Conservation (phyloP, 805 yeast species). For the Wickerhamiella alocasiicola region DNA sequence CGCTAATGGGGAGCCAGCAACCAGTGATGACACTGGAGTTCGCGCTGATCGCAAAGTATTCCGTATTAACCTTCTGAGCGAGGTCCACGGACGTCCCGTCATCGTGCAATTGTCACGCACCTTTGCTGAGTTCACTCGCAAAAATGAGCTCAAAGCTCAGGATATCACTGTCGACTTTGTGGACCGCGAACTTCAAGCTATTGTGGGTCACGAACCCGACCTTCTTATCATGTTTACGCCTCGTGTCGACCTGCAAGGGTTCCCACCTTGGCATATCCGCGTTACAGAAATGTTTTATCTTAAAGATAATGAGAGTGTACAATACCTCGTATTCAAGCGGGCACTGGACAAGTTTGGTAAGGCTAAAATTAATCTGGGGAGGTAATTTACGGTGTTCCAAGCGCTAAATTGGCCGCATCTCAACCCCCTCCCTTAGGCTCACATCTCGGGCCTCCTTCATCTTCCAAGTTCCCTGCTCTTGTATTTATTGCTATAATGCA, state of each 20-base stretch:
- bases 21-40: background rate
- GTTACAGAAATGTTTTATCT: slow-evolving; percentile 86
- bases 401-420: too few species aligned
- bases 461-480: too few species aligned
- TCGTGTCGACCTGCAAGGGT: slow-evolving; percentile 78
- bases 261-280: slow-evolving; percentile 96
- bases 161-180: slow-evolving; percentile 67
- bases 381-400: too few species aligned
- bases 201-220: slow-evolving; percentile 91
- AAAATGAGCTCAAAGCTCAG: slow-evolving; percentile 44
- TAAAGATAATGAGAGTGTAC: slow-evolving; percentile 65
- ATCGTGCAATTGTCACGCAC: slow-evolving; percentile 80
- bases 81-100: slow-evolving; percentile 78
- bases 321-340: slow-evolving; percentile 64
- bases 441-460: too few species aligned
- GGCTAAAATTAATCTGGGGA: slow-evolving; percentile 83
- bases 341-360: slow-evolving; percentile 41
- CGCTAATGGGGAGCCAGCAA: background rate
- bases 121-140: slow-evolving; percentile 60
- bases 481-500: too few species aligned
- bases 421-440: too few species aligned
- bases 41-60: slow-evolving; percentile 27
- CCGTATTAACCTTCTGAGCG: slow-evolving; percentile 53
- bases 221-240: slow-evolving; percentile 76
- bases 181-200: slow-evolving; percentile 39